Evolutionary conservation across 768 basidiomycete species (phyloP).

Genomic region (Psilocybe subaeruginosa): DNA sequence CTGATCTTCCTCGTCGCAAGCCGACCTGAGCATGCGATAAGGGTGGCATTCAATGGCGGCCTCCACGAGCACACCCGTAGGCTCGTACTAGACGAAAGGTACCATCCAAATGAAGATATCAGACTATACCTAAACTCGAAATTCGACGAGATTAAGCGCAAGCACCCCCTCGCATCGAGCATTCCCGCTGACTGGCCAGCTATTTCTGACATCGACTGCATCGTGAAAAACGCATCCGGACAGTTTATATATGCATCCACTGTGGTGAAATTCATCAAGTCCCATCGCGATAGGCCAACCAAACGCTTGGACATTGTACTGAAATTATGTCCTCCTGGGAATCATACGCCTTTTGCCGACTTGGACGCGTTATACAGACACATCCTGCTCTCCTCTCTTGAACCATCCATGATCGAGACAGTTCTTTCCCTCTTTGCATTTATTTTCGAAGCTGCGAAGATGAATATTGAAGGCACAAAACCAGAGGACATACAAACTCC

Average conservation of each 20-base stretch:
- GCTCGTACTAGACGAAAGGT: slow-evolving; percentile 2
- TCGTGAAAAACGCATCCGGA: slow-evolving; percentile 3
- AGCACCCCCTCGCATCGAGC: not conserved
- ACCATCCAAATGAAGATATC: slow-evolving; percentile 5
- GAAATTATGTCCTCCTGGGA: not conserved
- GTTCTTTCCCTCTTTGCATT: not conserved
- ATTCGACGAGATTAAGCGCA: not conserved
- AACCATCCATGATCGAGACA: not conserved
- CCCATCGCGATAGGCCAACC: not conserved
- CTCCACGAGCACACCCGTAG: not conserved
- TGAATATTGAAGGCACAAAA: not conserved
- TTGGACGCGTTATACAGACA: slow-evolving; percentile 4
- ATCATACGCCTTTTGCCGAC: not conserved
- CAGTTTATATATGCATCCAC: slow-evolving; percentile 9
- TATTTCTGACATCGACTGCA: not conserved
- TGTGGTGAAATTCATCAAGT: slow-evolving; percentile 6
- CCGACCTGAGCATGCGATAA: slow-evolving; percentile 1
- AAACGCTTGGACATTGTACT: not conserved
- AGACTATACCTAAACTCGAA: not conserved
- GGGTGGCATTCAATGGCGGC: not conserved
- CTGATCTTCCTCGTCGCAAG: not conserved
- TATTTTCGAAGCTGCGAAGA: not conserved
- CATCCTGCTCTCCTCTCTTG: not conserved
- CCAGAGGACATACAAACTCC: not conserved
- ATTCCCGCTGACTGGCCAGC: not conserved